phyloP scores from a whole-genome alignment of 352 stramenopile species.

The Globisporangium acanthophoron region DNA sequence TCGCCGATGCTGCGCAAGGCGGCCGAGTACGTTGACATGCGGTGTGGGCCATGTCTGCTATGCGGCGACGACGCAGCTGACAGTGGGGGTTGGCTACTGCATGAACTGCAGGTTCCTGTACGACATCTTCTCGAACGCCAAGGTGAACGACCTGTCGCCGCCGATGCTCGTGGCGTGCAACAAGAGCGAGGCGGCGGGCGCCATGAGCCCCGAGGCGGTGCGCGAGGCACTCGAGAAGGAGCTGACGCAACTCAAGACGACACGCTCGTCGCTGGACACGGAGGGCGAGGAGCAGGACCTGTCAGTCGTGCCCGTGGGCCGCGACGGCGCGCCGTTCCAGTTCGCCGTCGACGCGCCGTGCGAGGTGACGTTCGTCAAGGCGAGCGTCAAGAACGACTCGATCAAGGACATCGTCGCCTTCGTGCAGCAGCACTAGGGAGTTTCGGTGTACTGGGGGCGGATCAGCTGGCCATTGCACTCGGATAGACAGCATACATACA shows the following conservation, averaged over 20 bases:
- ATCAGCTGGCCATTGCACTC: no score
- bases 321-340: slow-evolving; percentile 64
- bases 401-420: slow-evolving; percentile 63
- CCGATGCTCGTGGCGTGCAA: slow-evolving; percentile 80
- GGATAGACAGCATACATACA: no score
- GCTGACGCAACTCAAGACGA: slow-evolving; percentile 82
- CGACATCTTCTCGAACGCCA: slow-evolving; percentile 83
- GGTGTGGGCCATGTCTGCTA: neutral
- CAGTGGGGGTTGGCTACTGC: neutral
- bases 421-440: slow-evolving; percentile 59
- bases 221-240: slow-evolving; percentile 72
- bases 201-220: slow-evolving; percentile 42
- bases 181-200: slow-evolving; percentile 60
- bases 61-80: neutral
- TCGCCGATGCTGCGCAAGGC: slow-evolving; percentile 63
- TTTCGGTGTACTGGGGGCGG: no score
- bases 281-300: slow-evolving; percentile 76
- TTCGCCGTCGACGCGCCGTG: slow-evolving; percentile 81
- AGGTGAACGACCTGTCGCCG: slow-evolving; percentile 67
- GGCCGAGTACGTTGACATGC: slow-evolving; percentile 46
- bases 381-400: slow-evolving; percentile 60
- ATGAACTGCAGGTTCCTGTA: slow-evolving; percentile 52
- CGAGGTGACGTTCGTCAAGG: slow-evolving; percentile 67
- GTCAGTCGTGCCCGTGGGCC: slow-evolving; percentile 64
- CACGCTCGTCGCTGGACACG: slow-evolving; percentile 78